phyloP scores from a whole-genome alignment of 202 grass and related monocot species.

The Alloteropsis angusta region DNA sequence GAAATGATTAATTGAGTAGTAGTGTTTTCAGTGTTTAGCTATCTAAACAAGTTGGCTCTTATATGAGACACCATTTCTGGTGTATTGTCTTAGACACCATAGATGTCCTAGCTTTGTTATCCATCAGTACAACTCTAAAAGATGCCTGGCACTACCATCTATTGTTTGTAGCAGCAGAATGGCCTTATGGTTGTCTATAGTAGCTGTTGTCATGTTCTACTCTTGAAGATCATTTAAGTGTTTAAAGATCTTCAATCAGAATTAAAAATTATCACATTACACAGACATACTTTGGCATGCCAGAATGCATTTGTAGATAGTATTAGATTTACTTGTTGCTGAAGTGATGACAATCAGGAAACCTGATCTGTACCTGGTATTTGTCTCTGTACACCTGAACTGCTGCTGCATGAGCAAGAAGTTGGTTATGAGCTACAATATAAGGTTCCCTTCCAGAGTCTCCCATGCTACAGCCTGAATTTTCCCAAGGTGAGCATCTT shows the following conservation, averaged over 20 bases:
- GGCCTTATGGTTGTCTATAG: neutral
- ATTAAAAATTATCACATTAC: neutral
- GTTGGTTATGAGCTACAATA: constrained; percentile 59
- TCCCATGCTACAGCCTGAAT: constrained; percentile 37
- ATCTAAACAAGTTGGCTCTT: neutral
- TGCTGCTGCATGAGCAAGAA: constrained; percentile 67
- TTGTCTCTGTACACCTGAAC: constrained; percentile 48
- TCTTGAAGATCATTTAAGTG: neutral
- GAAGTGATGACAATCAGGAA: constrained; percentile 3
- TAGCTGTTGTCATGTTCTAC: neutral
- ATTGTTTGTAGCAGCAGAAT: constrained; percentile 8
- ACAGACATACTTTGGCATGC: neutral
- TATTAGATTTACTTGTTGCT: constrained; percentile 1
- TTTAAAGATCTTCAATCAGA: neutral
- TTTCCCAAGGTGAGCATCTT: constrained; percentile 38
- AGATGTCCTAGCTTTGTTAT: neutral
- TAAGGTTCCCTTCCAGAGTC: constrained; percentile 70
- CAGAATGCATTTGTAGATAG: constrained; percentile 1
- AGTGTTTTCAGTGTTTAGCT: neutral
- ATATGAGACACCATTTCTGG: neutral
- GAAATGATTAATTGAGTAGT: neutral
- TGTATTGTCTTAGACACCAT: neutral
- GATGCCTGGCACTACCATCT: neutral
- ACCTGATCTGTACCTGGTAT: constrained; percentile 48
- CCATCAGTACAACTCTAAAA: neutral